These are phyloP conservation scores for Talaromyces sp. DNA, from an alignment of 2,329 filamentous ascomycete species.

Conservation along the genomic window DNA sequence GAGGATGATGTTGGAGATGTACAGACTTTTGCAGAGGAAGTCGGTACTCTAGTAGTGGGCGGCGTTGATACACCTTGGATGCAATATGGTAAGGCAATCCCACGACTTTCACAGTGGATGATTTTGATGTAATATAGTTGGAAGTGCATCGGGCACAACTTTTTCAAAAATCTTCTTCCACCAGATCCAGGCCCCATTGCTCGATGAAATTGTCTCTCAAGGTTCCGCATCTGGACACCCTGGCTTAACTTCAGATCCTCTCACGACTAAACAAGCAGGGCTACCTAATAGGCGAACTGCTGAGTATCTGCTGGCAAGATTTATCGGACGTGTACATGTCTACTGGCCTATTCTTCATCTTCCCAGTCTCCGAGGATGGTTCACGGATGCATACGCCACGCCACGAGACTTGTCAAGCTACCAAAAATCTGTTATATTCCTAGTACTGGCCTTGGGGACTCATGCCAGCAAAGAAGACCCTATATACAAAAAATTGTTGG, in stretches of 20 bases:
- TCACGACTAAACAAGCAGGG: neutral
- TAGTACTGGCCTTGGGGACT: neutral
- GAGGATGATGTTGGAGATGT: neutral
- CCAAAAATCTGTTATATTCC: neutral
- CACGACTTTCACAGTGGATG: neutral
- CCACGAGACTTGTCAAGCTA: neutral
- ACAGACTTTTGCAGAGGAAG: constrained; percentile 1
- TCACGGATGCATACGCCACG: neutral
- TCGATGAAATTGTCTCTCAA: neutral
- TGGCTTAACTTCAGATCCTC: neutral
- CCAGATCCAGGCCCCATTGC: neutral
- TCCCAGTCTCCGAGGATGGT: neutral
- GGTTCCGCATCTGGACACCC: neutral
- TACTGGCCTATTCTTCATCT: constrained; percentile 6
- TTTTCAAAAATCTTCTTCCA: neutral
- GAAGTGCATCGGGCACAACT: neutral
- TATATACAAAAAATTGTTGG: neutral
- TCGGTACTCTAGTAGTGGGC: neutral
- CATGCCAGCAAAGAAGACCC: neutral
- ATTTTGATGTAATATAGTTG: neutral
- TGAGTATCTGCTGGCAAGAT: neutral
- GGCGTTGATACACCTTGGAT: neutral
- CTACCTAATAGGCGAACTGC: neutral
- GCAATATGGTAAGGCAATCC: neutral
- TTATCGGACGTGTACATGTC: neutral